Conservation (phyloP, 306 rosid genomes). For the Sophora flavescens region DNA sequence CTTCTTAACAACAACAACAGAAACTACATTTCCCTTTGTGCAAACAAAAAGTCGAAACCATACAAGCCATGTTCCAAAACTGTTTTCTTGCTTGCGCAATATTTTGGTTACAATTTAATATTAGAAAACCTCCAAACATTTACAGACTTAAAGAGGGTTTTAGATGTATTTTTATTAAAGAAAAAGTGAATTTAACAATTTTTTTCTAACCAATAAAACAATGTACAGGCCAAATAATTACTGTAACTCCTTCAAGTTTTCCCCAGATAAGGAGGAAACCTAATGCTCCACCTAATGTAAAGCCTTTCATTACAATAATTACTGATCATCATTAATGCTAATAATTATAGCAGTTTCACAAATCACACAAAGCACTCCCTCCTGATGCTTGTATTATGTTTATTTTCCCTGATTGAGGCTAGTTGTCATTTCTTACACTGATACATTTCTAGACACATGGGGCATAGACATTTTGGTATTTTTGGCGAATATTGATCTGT, state of each 20-base stretch:
- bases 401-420: not conserved
- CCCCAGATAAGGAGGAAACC: not conserved
- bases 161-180: not conserved
- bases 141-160: not conserved
- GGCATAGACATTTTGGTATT: not conserved
- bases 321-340: not conserved
- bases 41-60: not conserved
- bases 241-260: not conserved
- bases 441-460: not conserved
- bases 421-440: constrained; percentile 14
- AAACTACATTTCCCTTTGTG: not conserved
- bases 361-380: constrained; percentile 4
- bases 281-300: not conserved
- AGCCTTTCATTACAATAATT: not conserved
- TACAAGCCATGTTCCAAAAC: constrained; percentile 23
- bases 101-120: not conserved
- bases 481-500: not conserved
- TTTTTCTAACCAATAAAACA: not conserved
- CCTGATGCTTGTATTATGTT: not conserved
- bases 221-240: not conserved
- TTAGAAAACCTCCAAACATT: not conserved
- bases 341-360: constrained; percentile 10
- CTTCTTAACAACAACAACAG: not conserved
- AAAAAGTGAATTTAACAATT: not conserved
- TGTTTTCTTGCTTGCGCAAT: not conserved